Percentiles rank a stretch among this genome's conserved stretches.
phyloP scores from a whole-genome alignment of 2,329 filamentous ascomycete genomes.

The Trichoderma citrinoviride region DNA sequence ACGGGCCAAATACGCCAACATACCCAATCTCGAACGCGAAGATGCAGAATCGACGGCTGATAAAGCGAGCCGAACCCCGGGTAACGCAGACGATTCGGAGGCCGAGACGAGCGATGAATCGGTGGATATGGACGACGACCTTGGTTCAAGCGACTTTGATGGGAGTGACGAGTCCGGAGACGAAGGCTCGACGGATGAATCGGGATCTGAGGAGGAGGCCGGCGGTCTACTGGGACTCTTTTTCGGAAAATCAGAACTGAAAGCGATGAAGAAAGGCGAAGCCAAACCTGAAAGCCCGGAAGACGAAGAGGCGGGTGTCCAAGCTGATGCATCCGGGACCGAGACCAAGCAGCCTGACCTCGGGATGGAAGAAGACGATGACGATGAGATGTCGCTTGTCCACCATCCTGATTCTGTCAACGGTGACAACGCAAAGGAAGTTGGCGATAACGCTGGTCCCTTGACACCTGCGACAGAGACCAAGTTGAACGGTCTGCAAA shows the following conservation, averaged over 20 bases:
- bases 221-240: constrained; percentile 55
- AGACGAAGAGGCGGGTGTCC: constrained; percentile 29
- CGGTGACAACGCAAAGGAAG: constrained; percentile 16
- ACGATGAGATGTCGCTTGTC: constrained; percentile 37
- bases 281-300: constrained; percentile 21
- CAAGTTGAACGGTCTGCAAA: background rate
- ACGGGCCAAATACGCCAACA: constrained; percentile 64
- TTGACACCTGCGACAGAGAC: background rate
- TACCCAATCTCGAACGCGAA: constrained; percentile 48
- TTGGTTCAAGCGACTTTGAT: constrained; percentile 56
- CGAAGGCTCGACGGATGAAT: constrained; percentile 39
- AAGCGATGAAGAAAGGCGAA: constrained; percentile 48
- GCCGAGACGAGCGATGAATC: constrained; percentile 62
- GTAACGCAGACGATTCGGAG: constrained; percentile 29
- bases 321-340: constrained; percentile 27
- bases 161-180: constrained; percentile 42
- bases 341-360: background rate
- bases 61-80: constrained; percentile 27
- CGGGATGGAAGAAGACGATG: constrained; percentile 33
- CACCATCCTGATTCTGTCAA: constrained; percentile 31
- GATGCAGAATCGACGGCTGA: constrained; percentile 29
- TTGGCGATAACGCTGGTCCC: background rate
- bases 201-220: constrained; percentile 44
- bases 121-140: constrained; percentile 66
- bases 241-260: constrained; percentile 58